Evolutionary conservation across 352 stramenopile species (phyloP).

Genomic region (Thalassiosira sp.): DNA sequence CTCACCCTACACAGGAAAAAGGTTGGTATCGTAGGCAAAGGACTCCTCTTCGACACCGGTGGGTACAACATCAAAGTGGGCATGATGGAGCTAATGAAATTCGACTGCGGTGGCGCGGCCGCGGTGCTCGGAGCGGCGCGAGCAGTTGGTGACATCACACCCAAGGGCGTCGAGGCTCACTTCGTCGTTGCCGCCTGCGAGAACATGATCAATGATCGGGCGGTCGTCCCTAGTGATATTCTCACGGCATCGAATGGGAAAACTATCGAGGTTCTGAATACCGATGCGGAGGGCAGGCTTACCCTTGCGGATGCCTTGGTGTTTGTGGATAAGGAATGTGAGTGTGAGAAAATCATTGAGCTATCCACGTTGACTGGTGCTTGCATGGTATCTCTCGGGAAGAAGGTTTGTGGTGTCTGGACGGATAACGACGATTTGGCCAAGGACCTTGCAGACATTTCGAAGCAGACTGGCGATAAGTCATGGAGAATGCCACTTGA

Average conservation of each 20-base stretch:
- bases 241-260: conserved; percentile 88
- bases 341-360: conserved; percentile 83
- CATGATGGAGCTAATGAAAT: conserved; percentile 91
- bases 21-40: conserved; percentile 86
- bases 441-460: conserved; percentile 70
- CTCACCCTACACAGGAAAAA: conserved; percentile 58
- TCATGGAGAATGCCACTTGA: conserved; percentile 87
- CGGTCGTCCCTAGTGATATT: conserved; percentile 85
- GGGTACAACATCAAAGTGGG: conserved; percentile 88
- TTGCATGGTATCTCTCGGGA: conserved; percentile 82
- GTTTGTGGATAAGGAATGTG: conserved; percentile 85
- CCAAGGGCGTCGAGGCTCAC: conserved; percentile 82
- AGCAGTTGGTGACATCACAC: conserved; percentile 39
- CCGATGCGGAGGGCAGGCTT: conserved; percentile 87
- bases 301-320: conserved; percentile 88
- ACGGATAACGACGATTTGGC: conserved; percentile 81
- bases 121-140: conserved; percentile 80
- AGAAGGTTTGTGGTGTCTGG: conserved; percentile 77
- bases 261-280: conserved; percentile 89
- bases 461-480: conserved; percentile 84
- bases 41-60: conserved; percentile 86
- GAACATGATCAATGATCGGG: conserved; percentile 84
- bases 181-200: conserved; percentile 88
- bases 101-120: conserved; percentile 86
- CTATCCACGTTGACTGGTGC: conserved; percentile 85